phyloP scores from a whole-genome alignment of 192 early-diverging fungal species.

The Entomortierella lignicola region DNA sequence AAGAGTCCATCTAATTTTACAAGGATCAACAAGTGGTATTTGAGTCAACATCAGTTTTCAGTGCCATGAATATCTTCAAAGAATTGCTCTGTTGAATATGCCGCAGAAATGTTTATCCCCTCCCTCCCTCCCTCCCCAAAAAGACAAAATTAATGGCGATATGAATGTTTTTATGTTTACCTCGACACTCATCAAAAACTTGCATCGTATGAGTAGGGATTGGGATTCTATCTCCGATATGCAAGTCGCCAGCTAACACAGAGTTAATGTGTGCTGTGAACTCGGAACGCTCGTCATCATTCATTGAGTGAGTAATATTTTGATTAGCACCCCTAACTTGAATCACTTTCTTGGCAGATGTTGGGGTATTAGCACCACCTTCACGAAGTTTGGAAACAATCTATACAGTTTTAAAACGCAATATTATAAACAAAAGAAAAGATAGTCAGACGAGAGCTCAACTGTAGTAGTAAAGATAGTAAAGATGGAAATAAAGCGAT shows the following conservation, averaged over 20 bases:
- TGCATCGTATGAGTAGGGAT: slow-evolving; percentile 96
- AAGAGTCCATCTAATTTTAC: slow-evolving; percentile 81
- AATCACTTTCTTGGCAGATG: slow-evolving; percentile 82
- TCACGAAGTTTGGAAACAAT: slow-evolving; percentile 64
- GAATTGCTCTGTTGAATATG: too few relatives aligned
- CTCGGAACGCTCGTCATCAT: slow-evolving; percentile 98
- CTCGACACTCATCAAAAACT: slow-evolving; percentile 95
- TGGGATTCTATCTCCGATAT: slow-evolving; percentile 89
- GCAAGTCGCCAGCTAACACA: slow-evolving; percentile 80
- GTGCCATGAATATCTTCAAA: slow-evolving; percentile 1
- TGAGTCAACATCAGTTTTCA: background rate
- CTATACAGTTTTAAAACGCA: slow-evolving; percentile 25
- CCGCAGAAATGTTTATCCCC: slow-evolving; percentile 36
- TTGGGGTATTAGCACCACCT: slow-evolving; percentile 60
- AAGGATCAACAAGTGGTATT: background rate
- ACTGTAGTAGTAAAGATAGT: background rate
- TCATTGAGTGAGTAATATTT: slow-evolving; percentile 97
- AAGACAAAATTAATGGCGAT: background rate
- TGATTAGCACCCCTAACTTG: slow-evolving; percentile 84
- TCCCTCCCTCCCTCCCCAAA: too few relatives aligned
- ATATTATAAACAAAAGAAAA: slow-evolving; percentile 6
- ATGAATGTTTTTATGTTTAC: slow-evolving; percentile 47
- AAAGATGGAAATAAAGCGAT: slow-evolving; percentile 2
- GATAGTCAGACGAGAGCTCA: background rate
- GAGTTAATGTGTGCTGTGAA: slow-evolving; percentile 96